These are phyloP conservation scores for Sophora flavescens DNA, from an alignment of 306 rosid genomes.

Conservation along the genomic window DNA sequence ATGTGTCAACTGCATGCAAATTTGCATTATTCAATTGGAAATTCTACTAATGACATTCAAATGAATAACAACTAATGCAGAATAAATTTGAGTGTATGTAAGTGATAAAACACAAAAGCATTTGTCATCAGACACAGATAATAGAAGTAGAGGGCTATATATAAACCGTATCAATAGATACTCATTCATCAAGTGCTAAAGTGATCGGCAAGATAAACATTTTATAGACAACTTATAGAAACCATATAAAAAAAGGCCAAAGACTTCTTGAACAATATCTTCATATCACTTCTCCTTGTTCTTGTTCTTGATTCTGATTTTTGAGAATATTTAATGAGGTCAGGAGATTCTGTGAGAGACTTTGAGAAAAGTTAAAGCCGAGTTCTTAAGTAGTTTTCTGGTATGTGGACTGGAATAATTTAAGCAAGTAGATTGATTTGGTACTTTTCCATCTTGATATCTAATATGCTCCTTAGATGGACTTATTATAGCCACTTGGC, in stretches of 20 bases:
- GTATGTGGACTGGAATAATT: constrained; percentile 74
- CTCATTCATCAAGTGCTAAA: constrained; percentile 40
- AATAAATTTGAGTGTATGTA: constrained; percentile 45
- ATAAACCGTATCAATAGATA: constrained; percentile 44
- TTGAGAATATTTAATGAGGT: constrained; percentile 69
- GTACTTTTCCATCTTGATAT: constrained; percentile 40
- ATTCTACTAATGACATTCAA: constrained; percentile 43
- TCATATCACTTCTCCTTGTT: constrained; percentile 53
- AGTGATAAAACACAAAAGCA: constrained; percentile 35
- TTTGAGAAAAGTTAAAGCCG: constrained; percentile 66
- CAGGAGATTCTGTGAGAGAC: too few relatives aligned
- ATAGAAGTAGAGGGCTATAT: constrained; percentile 26
- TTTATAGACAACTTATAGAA: constrained; percentile 42
- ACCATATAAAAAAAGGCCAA: constrained; percentile 35
- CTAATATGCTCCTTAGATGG: constrained; percentile 58
- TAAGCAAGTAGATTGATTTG: constrained; percentile 55
- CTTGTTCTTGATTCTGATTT: constrained; percentile 73
- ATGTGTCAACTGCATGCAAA: constrained; percentile 57
- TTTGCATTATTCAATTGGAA: constrained; percentile 55
- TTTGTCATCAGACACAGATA: constrained; percentile 10
- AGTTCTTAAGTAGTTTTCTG: constrained; percentile 64
- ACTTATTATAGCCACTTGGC: constrained; percentile 56
- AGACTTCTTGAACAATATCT: constrained; percentile 66
- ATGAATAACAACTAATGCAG: constrained; percentile 53
- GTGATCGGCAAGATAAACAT: constrained; percentile 40